Conservation (phyloP, 129 eudicot genomes). For the Saposhnikovia divaricata region DNA sequence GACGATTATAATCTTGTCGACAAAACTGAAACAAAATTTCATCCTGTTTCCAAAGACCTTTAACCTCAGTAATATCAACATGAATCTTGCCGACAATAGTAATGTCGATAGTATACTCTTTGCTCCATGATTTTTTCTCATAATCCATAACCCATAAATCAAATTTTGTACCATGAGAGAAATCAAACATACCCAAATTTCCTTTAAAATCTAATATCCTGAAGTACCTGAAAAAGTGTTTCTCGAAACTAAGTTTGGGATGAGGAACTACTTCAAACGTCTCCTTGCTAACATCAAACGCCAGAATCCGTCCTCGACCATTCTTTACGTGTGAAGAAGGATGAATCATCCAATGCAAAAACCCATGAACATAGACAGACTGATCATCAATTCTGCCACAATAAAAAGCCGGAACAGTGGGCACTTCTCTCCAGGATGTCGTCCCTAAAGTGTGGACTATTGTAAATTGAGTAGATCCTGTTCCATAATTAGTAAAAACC, state of each 20-base stretch:
- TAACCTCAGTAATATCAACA: neutral
- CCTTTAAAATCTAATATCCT: slow-evolving; percentile 4
- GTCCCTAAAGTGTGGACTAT: slow-evolving; percentile 8
- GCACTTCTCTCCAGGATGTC: slow-evolving; percentile 10
- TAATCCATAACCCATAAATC: slow-evolving; percentile 11
- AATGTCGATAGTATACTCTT: neutral
- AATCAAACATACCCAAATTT: slow-evolving; percentile 2
- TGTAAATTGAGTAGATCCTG: neutral
- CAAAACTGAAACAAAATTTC: neutral
- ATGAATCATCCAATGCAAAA: slow-evolving; percentile 13
- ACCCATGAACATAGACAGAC: slow-evolving; percentile 15
- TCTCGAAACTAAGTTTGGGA: neutral
- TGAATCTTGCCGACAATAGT: neutral
- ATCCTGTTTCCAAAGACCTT: slow-evolving; percentile 10
- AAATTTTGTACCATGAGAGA: neutral
- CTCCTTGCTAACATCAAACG: slow-evolving; percentile 18
- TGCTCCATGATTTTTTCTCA: slow-evolving; percentile 2
- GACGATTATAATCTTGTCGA: neutral
- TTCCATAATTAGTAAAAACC: neutral
- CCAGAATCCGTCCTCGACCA: neutral
- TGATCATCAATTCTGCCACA: neutral
- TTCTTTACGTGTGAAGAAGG: too few species aligned
- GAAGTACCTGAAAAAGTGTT: neutral
- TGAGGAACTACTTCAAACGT: slow-evolving; percentile 2
- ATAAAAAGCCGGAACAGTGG: slow-evolving; percentile 1